Evolutionary conservation across 495 filamentous ascomycete species (phyloP).

Genomic region (Podospora comata): DNA sequence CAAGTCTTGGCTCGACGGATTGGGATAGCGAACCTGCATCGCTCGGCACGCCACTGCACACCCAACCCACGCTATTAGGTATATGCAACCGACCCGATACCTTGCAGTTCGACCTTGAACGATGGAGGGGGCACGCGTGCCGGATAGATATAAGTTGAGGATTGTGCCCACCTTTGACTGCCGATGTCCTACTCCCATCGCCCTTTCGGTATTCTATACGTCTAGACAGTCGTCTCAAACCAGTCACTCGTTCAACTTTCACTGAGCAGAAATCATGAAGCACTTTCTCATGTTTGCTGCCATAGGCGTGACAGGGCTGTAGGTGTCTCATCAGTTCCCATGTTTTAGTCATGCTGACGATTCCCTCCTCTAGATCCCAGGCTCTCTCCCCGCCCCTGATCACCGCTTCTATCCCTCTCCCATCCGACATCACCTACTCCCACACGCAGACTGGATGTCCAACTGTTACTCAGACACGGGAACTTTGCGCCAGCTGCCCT

Average conservation of each 20-base stretch:
- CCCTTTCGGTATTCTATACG: neutral
- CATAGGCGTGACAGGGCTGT: neutral
- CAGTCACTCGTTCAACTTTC: neutral
- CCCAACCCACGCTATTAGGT: neutral
- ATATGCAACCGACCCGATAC: neutral
- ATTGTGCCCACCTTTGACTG: neutral
- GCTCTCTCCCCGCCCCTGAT: neutral
- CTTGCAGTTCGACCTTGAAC: neutral
- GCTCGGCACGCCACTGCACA: neutral
- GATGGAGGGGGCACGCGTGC: neutral
- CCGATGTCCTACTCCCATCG: neutral
- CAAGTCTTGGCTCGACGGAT: neutral
- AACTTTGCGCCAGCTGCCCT: conserved; percentile 27
- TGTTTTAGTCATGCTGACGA: neutral
- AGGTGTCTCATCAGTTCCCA: neutral
- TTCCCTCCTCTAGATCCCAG: neutral
- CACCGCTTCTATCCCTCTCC: neutral
- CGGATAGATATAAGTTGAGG: neutral
- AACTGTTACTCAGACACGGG: conserved; percentile 26
- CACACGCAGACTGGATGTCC: conserved; percentile 23
- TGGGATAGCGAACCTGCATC: neutral
- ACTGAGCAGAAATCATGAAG: neutral
- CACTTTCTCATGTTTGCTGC: neutral
- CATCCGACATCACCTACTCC: neutral
- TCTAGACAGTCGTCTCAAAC: neutral